Base-by-base conservation (phyloP, 176 grass and related monocot genomes). In the Hordeum vulgare region DNA sequence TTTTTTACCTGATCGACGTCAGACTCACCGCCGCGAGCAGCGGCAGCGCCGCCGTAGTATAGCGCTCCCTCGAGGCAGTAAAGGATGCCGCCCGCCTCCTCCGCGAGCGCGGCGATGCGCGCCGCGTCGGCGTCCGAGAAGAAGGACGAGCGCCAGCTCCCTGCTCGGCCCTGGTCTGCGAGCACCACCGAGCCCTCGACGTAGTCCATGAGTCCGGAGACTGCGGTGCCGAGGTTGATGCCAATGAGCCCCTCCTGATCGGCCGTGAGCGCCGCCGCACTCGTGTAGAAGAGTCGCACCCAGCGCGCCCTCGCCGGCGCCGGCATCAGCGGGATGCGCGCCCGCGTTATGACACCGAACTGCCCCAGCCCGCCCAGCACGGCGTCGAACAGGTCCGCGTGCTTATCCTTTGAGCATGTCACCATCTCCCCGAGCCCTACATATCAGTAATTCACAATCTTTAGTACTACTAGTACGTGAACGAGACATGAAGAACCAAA, bases 321-420 rank as follows among this genome's bases (percentile, higher is more conserved):
- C 18, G 81, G 85, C n/a, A 13, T 47, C 3, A 95, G 75, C 17
- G 47, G 61, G 21, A 95, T 87, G 29, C 93, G 90, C 81, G 90
- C 93, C 29, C 93, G 77, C 20, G 93, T 90, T 27, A 95, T 92
- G 68, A 95, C 9, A 7, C 88, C 90, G 33, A 95, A 92, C 79
- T 95, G 93, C 1, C 88, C 93, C 39, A 95, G 84, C 41, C 88
- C 90, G 14, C 93, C 93, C 21, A 95, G 80, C 27, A 88, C 90
- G 11, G 85, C 88, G 29, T 83, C n/a, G 90, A 92, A 95, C 9
- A 96, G 81, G 58, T 87, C 91, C 1, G 37, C 33, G 24, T 86
- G 11, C 13, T 74, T 37, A 6, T 81, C 21, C 53, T 41, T 77
- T 11, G 94, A 93, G 28, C 91, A 97, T 2, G 86, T 97, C 11